Evolutionary conservation across 306 rosid genomes (phyloP), one percentile per base, ranked within the genome.

Genomic region (Pyrus bretschneideri): DNA sequence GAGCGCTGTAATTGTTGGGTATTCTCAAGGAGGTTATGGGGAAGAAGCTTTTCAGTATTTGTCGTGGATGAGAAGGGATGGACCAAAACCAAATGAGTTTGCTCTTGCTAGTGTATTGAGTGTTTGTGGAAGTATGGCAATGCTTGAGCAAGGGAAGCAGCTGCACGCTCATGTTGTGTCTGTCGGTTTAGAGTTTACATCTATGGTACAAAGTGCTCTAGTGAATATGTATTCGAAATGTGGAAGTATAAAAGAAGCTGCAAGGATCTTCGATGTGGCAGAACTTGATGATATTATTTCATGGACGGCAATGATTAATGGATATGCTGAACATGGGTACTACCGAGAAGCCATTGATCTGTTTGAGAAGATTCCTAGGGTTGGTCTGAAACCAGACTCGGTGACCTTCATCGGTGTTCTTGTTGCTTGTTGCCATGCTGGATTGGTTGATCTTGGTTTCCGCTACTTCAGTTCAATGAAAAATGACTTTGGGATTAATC

Each of bases 301-400:
- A 30, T 89, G 95, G 97, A 89, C 93, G n/a, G 81, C 97, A 69
- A 91, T 91, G 97, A 89, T 91, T 71, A 84, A 66, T 75, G 93
- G 95, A 72, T 88, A 89, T 70, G 88, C 92, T 7, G 90, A 93
- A 70, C 94, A 89, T 82, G 96, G 97, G 54, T 75, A 38, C 79
- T 85, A 89, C 87, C 85, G 74, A 80, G 86, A 89, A 84, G 93
- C 96, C 78, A 89, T 91, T 83, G 77, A 66, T 78, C 72, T 93
- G 84, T 90, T 93, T 71, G 91, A 90, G 80, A 89, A 80, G 58
- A 82, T 89, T 63, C 78, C 78, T 9, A 62, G 51, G 27, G 83
- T 70, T 51, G 96, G 96, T 79, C 73, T 89, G 79, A 81, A 66
- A 49, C 97, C 93, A 55, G 94, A 93, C 74, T 57, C 79, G 11